A percentile compares a stretch with the other conserved stretches of the same genome.
phyloP scores from a whole-genome alignment of 2,329 filamentous ascomycete genomes.

The Colletotrichum tamarilloi region DNA sequence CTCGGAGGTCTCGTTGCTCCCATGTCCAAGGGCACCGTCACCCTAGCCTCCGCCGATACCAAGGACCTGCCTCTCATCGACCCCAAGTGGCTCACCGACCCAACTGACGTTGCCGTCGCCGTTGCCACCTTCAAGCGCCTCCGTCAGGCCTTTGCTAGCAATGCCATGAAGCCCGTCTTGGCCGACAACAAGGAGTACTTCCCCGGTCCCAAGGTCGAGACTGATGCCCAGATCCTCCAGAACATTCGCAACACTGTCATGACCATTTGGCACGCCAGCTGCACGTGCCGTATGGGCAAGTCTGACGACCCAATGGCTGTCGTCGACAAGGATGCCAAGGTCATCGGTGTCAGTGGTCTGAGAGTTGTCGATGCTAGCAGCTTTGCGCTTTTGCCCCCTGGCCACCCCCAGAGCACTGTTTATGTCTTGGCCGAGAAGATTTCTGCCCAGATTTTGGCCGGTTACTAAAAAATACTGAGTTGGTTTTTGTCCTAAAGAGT shows the following conservation, averaged over 20 bases:
- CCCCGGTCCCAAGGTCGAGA: conserved; percentile 49
- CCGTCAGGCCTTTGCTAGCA: conserved; percentile 48
- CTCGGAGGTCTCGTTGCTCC: conserved; percentile 49
- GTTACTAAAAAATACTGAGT: conserved; percentile 46
- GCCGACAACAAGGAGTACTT: conserved; percentile 48
- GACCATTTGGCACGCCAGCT: conserved; percentile 64
- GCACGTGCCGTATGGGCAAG: conserved; percentile 64
- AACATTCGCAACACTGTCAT: conserved; percentile 48
- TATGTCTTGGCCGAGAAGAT: conserved; percentile 42
- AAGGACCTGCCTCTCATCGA: conserved; percentile 54
- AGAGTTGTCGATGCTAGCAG: conserved; percentile 46
- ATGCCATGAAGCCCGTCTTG: conserved; percentile 43
- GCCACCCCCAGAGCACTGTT: conserved; percentile 40
- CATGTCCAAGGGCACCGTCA: conserved; percentile 55
- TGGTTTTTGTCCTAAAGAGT: neutral
- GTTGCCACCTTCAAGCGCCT: conserved; percentile 55
- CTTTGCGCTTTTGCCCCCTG: conserved; percentile 42
- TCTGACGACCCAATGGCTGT: conserved; percentile 43
- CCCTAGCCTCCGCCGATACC: conserved; percentile 48
- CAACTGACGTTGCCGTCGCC: conserved; percentile 55
- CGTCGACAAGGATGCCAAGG: conserved; percentile 44
- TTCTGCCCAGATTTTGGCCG: conserved; percentile 42
- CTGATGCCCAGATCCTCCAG: conserved; percentile 55
- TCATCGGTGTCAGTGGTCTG: conserved; percentile 44
- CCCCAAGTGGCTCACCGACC: conserved; percentile 56